Evolutionary conservation across 2,329 filamentous ascomycete species (phyloP).

Genomic region (Parastagonospora avenae): DNA sequence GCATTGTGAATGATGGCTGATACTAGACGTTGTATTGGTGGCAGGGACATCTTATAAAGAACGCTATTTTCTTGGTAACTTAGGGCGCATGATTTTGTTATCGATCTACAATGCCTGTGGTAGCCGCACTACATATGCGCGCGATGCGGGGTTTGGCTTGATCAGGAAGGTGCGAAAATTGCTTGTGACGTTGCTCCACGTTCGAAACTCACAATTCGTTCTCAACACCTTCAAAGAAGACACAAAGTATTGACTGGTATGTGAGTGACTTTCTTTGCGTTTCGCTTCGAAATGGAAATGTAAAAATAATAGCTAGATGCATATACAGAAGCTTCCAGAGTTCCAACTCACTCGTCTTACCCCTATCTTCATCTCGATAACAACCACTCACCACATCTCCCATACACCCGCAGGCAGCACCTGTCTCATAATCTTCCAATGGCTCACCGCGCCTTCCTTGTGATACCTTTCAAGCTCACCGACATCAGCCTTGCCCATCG

Average conservation of each 20-base stretch:
- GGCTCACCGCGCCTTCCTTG: slow-evolving; percentile 74
- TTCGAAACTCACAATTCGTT: no score
- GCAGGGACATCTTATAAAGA: neutral
- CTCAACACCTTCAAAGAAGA: no score
- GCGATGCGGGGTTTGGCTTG: slow-evolving; percentile 6
- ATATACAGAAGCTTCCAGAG: no score
- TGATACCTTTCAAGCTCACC: slow-evolving; percentile 73
- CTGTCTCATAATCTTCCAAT: slow-evolving; percentile 90
- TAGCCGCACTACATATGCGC: slow-evolving; percentile 3
- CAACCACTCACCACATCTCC: slow-evolving; percentile 73
- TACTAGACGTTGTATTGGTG: neutral
- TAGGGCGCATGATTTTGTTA: neutral
- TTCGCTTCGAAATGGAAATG: no score
- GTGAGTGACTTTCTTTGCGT: no score
- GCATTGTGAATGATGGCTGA: slow-evolving; percentile 6
- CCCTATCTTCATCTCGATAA: neutral
- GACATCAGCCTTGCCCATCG: slow-evolving; percentile 69
- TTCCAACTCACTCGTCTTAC: no score
- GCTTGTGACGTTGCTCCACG: neutral
- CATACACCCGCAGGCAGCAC: slow-evolving; percentile 80
- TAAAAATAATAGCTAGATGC: no score
- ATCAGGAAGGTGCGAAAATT: slow-evolving; percentile 3
- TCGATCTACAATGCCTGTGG: neutral
- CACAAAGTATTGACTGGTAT: no score
- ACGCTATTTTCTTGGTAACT: neutral